These are phyloP conservation scores for Trypanosomatidae sp. DNA, from an alignment of 208 protist genomes.

Conservation along the genomic window DNA sequence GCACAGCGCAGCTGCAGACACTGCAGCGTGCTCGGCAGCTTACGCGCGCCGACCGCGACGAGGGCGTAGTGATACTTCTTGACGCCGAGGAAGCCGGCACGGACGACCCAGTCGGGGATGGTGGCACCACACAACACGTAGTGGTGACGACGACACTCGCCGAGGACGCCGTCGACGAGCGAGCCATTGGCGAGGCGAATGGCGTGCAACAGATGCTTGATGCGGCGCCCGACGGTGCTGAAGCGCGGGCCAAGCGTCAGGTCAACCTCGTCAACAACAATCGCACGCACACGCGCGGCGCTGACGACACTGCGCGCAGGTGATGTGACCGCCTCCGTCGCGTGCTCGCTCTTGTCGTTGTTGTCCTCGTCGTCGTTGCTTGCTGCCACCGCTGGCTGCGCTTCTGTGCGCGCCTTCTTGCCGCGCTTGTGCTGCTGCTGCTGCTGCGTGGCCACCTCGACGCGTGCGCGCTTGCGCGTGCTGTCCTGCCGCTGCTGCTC, in stretches of 20 bases:
- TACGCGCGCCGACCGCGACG: conserved; percentile 49
- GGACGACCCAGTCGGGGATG: conserved; percentile 86
- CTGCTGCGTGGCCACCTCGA: neutral
- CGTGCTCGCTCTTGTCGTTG: neutral
- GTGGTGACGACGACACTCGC: conserved; percentile 77
- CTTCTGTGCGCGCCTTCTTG: neutral
- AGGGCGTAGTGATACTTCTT: conserved; percentile 90
- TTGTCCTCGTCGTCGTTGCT: neutral
- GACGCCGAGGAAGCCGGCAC: conserved; percentile 80
- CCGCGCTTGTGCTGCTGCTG: neutral
- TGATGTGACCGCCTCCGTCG: neutral
- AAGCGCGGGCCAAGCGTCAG: conserved; percentile 78
- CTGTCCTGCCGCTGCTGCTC: conserved; percentile 6
- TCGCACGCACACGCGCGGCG: conserved; percentile 38
- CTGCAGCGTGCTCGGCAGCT: conserved; percentile 57
- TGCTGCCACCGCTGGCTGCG: neutral
- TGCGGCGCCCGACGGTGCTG: conserved; percentile 68
- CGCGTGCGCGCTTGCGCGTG: conserved; percentile 4
- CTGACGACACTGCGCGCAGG: conserved; percentile 1
- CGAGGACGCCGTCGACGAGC: conserved; percentile 40
- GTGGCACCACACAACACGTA: conserved; percentile 86
- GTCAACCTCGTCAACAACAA: conserved; percentile 87
- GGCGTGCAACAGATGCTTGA: conserved; percentile 75
- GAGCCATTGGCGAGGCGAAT: conserved; percentile 69
- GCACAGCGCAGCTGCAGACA: conserved; percentile 39